phyloP scores from a whole-genome alignment of 768 basidiomycete species.

The Tulasnella sp. region DNA sequence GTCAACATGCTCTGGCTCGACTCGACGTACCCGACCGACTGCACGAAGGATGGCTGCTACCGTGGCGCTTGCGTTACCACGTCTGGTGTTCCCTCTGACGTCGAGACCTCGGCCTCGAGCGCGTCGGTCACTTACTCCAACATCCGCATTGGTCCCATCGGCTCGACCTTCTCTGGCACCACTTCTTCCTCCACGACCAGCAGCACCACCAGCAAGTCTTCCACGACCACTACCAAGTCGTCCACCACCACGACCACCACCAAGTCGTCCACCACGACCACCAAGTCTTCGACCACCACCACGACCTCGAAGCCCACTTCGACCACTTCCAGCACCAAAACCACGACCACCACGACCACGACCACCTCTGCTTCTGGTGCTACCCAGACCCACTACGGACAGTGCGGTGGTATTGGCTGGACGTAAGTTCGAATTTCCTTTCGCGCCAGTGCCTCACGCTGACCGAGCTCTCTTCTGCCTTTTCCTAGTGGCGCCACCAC shows the following conservation, averaged over 20 bases:
- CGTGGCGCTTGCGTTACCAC: constrained; percentile 14
- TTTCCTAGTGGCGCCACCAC: constrained; percentile 11
- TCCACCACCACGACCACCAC: background rate
- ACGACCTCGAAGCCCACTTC: background rate
- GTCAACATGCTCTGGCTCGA: constrained; percentile 45
- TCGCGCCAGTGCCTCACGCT: background rate
- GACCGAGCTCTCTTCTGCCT: background rate
- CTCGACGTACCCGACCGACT: constrained; percentile 6
- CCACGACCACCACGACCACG: background rate
- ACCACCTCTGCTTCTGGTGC: constrained; percentile 7
- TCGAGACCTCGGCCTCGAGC: background rate
- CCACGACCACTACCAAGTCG: background rate
- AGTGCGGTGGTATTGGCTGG: constrained; percentile 14
- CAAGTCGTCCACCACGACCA: background rate
- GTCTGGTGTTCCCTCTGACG: constrained; percentile 9
- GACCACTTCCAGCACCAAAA: background rate
- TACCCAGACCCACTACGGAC: constrained; percentile 6
- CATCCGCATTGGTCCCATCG: constrained; percentile 15
- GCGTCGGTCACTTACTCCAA: constrained; percentile 12
- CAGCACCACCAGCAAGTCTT: background rate
- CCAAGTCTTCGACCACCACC: background rate
- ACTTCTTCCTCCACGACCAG: background rate
- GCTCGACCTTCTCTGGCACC: constrained; percentile 6
- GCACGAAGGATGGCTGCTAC: constrained; percentile 9
- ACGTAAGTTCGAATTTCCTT: background rate